These are phyloP conservation scores for Daedaleopsis nitida DNA, from an alignment of 768 basidiomycete genomes.

Conservation along the genomic window DNA sequence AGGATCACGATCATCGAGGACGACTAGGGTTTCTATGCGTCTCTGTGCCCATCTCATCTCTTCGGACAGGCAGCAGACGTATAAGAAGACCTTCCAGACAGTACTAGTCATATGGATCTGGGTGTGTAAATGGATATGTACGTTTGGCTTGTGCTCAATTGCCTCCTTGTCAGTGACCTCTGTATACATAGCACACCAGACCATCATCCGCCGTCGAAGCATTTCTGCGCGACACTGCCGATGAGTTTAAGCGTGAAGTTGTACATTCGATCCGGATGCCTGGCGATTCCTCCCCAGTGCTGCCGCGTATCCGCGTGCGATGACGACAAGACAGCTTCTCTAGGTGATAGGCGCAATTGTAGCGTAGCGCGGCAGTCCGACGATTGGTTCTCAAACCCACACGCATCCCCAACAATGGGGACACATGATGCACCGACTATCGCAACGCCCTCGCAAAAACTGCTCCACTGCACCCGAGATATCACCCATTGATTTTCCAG, in stretches of 20 bases:
- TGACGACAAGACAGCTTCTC: not conserved
- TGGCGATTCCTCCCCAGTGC: too few species aligned
- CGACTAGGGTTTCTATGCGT: slow-evolving; percentile 26
- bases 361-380: not conserved
- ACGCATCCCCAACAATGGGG: not conserved
- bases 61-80: too few species aligned
- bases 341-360: not conserved
- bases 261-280: not conserved
- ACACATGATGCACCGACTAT: not conserved
- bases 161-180: not conserved
- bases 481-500: slow-evolving; percentile 15
- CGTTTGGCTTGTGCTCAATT: slow-evolving; percentile 11
- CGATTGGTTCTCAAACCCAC: not conserved
- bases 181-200: slow-evolving; percentile 6
- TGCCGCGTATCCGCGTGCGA: not conserved
- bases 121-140: slow-evolving; percentile 2
- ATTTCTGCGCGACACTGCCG: not conserved
- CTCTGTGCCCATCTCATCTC: not conserved
- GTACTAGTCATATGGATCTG: not conserved
- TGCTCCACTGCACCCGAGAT: slow-evolving; percentile 3
- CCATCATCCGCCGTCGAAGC: slow-evolving; percentile 1
- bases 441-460: slow-evolving; percentile 2
- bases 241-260: not conserved
- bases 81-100: too few species aligned
- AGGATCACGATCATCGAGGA: slow-evolving; percentile 55